phyloP scores from a whole-genome alignment of 371 early-diverging fungal genomes.

The Saksenaea oblongispora region DNA sequence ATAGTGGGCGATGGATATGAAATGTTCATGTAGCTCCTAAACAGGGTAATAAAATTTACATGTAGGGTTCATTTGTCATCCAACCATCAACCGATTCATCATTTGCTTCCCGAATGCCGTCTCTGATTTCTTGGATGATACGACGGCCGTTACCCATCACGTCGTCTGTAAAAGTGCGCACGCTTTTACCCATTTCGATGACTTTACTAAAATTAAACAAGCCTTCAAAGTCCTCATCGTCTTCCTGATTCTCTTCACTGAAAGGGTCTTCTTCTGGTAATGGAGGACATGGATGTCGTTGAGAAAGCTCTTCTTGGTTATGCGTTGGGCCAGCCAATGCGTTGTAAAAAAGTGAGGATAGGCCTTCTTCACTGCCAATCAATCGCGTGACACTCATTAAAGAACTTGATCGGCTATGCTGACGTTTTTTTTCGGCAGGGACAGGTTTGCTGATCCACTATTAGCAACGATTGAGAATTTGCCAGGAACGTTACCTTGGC shows the following conservation, averaged over 20 bases:
- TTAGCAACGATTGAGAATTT: no score
- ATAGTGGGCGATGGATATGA: conserved; percentile 35
- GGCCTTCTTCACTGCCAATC: background rate
- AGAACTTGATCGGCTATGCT: background rate
- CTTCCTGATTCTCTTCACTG: conserved; percentile 10
- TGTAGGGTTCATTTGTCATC: conserved; percentile 16
- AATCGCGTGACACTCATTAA: background rate
- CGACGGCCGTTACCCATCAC: conserved; percentile 38
- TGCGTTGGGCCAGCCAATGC: conserved; percentile 2
- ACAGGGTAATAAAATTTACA: conserved; percentile 4
- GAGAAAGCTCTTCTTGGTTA: background rate
- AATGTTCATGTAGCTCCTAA: conserved; percentile 41
- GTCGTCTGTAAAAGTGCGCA: conserved; percentile 33
- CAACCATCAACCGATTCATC: conserved; percentile 12
- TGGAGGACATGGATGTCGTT: background rate
- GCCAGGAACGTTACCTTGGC: no score
- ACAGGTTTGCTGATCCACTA: background rate
- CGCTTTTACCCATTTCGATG: conserved; percentile 40
- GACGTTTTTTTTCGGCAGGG: background rate
- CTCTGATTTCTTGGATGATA: conserved; percentile 40
- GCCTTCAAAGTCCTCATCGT: conserved; percentile 29
- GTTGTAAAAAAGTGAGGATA: background rate
- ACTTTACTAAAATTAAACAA: conserved; percentile 47
- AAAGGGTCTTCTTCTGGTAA: background rate
- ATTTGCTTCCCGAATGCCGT: conserved; percentile 28